Evolutionary conservation across 139 green algal genomes (phyloP).

Genomic region (Medakamo hakoo): DNA sequence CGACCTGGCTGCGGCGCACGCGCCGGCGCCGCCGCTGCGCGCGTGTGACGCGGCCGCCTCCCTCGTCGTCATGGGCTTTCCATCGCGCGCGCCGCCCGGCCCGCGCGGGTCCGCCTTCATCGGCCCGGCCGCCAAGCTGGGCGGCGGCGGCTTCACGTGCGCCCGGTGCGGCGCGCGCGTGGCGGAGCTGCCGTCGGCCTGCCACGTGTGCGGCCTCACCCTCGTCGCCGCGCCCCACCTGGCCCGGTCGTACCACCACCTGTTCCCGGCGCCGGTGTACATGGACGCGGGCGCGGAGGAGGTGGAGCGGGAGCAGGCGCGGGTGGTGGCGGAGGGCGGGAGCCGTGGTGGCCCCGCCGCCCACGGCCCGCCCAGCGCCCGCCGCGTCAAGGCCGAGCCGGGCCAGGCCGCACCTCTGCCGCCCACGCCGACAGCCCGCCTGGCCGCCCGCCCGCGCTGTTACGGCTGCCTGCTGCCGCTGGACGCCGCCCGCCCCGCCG

Average conservation of each 20-base stretch:
- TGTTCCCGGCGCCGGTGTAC: slow-evolving; percentile 82
- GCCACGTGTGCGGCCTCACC: slow-evolving; percentile 81
- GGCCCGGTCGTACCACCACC: slow-evolving; percentile 93
- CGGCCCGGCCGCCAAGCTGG: slow-evolving; percentile 26
- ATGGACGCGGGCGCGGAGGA: slow-evolving; percentile 26
- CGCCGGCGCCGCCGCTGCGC: slow-evolving; percentile 35
- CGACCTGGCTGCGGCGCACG: slow-evolving; percentile 43
- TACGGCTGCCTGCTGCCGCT: not conserved
- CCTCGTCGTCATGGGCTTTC: slow-evolving; percentile 77
- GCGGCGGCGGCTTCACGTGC: slow-evolving; percentile 59
- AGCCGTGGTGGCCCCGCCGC: not conserved
- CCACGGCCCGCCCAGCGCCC: not conserved
- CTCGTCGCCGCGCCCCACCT: slow-evolving; percentile 92
- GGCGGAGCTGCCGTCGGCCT: slow-evolving; percentile 65
- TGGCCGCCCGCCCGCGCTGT: not conserved
- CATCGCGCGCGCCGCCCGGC: slow-evolving; percentile 35
- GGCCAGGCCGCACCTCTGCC: not conserved
- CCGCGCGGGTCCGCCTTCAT: slow-evolving; percentile 35
- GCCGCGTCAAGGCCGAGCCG: not conserved
- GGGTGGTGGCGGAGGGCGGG: not conserved
- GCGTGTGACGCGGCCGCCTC: slow-evolving; percentile 18
- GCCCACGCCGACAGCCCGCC: not conserved
- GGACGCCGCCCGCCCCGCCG: slow-evolving; percentile 19
- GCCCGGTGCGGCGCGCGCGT: slow-evolving; percentile 40
- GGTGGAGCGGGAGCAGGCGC: slow-evolving; percentile 2